Evolutionary conservation across 768 basidiomycete genomes (phyloP).

Genomic region (Galerina marginata): DNA sequence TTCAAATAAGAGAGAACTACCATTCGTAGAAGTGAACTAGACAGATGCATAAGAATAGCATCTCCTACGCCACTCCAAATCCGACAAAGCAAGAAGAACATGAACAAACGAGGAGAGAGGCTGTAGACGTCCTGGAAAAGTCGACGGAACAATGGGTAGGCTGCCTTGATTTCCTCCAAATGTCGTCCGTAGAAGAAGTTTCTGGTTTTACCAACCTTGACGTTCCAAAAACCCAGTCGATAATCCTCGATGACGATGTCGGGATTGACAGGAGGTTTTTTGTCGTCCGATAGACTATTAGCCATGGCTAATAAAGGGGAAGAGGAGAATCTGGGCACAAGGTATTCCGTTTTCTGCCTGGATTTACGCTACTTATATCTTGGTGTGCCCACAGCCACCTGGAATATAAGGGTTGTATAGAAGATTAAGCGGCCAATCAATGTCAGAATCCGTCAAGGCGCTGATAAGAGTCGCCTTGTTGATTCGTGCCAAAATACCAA

Average conservation of each 20-base stretch:
- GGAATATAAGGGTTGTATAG: too few species aligned
- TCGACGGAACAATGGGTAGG: conserved; percentile 22
- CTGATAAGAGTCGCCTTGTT: too few species aligned
- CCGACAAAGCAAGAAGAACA: background rate
- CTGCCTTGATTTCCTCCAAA: background rate
- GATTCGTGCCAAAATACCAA: too few species aligned
- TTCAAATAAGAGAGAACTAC: background rate
- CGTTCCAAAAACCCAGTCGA: background rate
- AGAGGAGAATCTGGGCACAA: too few species aligned
- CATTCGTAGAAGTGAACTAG: background rate
- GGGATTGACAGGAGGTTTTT: background rate
- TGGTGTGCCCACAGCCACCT: too few species aligned
- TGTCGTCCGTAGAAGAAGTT: background rate
- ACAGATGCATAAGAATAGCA: conserved; percentile 6
- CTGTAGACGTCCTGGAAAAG: conserved; percentile 29
- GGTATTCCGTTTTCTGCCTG: too few species aligned
- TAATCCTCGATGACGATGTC: background rate
- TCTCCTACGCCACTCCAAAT: conserved; percentile 3
- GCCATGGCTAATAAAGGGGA: background rate
- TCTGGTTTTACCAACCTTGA: background rate
- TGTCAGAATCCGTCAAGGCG: too few species aligned
- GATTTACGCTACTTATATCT: too few species aligned
- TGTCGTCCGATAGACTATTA: background rate
- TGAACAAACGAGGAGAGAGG: conserved; percentile 18
- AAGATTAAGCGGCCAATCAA: too few species aligned